Evolutionary conservation across 2,329 filamentous ascomycete species (phyloP), one percentile per base, ranked within the genome.

Genomic region (Cyanodermella asteris): DNA sequence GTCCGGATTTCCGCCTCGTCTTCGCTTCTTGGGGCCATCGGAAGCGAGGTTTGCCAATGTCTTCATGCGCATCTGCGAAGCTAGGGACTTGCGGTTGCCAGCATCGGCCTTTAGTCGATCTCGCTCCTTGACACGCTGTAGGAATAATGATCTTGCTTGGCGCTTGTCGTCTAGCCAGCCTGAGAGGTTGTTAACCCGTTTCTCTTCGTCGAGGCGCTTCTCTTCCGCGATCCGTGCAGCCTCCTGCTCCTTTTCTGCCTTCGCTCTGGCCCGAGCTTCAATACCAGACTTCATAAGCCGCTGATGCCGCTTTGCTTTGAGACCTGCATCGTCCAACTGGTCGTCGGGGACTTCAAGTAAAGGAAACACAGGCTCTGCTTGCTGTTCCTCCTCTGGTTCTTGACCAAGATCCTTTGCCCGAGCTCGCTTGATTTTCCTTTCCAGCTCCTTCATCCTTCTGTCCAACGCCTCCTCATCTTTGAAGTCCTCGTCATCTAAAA

Each of bases 41-140:
- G 84, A 82, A 3, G 87, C 87, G 2, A 97, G 70, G 42, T 91
- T 93, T 31, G 87, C 87, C 30, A 97, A 81, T 25, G 73, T 84
- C 53, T 94, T 94, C 87, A 97, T 97, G 34, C 87, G 76, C 51
- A 91, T 90, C 48, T 94, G 84, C 29, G 76, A 87, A 6, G 87
- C 87, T 12, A 93, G 68, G 0, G 82, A 93, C 49, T 97, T 97
- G 42, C 87, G 76, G 50, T 94, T 94, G 28, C 84, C 82, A 2
- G 93, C 64, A 42, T 97, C 87, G 21, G 81, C 78, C 52, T 91
- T 93, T 32, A 93, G 64, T 11, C 82, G 69, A 40, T 94, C 81
- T 26, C 81, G 72, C 37, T 94, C 84, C 47, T 91, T 93, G 48
- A 97, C 90, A 47, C 70, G 80, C 40, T 78, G 57, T 6, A 74